Conservation (phyloP, 306 rosid species). For the Trifolium dubium region DNA sequence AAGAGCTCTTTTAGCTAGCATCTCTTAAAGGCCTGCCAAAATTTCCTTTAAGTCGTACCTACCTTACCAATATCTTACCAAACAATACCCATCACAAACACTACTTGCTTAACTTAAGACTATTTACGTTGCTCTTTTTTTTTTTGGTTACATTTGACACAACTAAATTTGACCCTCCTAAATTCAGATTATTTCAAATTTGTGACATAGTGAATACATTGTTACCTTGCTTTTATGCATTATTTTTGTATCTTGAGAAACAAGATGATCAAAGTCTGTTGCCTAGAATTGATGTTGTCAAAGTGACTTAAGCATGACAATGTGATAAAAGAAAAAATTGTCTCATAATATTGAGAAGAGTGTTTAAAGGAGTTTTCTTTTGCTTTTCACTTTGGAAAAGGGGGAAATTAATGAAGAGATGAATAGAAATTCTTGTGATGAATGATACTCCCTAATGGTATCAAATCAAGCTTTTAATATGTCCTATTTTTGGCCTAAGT, state of each 20-base stretch:
- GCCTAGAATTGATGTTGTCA: constrained; percentile 37
- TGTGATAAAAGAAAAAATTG: constrained; percentile 27
- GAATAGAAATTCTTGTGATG: constrained; percentile 44
- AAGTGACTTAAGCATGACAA: constrained; percentile 42
- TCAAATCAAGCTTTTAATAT: constrained; percentile 48
- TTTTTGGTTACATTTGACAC: constrained; percentile 30
- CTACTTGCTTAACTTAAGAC: constrained; percentile 21
- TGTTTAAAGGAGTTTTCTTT: constrained; percentile 54
- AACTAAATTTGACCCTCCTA: not conserved
- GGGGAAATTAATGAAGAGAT: constrained; percentile 25
- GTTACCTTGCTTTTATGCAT: constrained; percentile 15
- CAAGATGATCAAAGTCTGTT: constrained; percentile 26
- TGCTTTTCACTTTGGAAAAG: constrained; percentile 54
- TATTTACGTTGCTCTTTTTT: constrained; percentile 12
- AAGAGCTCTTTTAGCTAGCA: constrained; percentile 54
- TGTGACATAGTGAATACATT: constrained; percentile 8
- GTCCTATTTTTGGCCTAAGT: constrained; percentile 43
- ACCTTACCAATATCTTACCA: constrained; percentile 47
- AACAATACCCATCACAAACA: constrained; percentile 32
- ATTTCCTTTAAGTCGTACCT: constrained; percentile 51
- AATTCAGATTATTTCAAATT: constrained; percentile 15
- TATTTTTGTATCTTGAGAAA: constrained; percentile 3
- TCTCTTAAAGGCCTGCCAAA: constrained; percentile 49
- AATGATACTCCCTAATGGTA: constrained; percentile 42
- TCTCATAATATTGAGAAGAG: constrained; percentile 35